phyloP scores from a whole-genome alignment of 202 grass and related monocot genomes.

The Bolboschoenoplectus hybrid region DNA sequence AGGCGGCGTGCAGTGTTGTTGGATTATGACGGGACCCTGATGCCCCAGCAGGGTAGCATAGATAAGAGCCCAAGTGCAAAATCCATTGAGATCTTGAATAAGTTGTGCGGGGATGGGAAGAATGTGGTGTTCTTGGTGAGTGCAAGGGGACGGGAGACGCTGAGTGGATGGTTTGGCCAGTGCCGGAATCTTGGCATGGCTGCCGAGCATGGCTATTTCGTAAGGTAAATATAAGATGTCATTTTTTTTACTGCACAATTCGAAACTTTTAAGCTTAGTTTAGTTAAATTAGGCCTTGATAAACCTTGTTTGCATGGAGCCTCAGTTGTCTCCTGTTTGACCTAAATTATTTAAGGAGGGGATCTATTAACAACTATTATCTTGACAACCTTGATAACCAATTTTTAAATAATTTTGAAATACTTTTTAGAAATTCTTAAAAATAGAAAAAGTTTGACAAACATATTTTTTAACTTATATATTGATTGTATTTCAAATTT shows the following conservation, averaged over 20 bases:
- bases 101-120: conserved; percentile 60
- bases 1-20: conserved; percentile 66
- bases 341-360: background rate
- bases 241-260: background rate
- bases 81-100: conserved; percentile 68
- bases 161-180: conserved; percentile 68
- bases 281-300: conserved; percentile 7
- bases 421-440: no score
- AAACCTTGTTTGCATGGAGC: background rate
- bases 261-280: background rate
- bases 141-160: conserved; percentile 44
- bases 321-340: background rate
- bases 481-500: no score
- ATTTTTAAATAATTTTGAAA: no score
- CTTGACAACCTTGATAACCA: no score
- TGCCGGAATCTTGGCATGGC: conserved; percentile 76
- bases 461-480: no score
- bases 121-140: conserved; percentile 80
- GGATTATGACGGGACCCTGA: conserved; percentile 86
- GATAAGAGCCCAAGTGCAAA: conserved; percentile 64
- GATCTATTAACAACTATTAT: no score
- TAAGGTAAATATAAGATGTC: conserved; percentile 56
- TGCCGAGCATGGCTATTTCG: conserved; percentile 88
- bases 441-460: no score
- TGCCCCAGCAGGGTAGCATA: conserved; percentile 70